Evolutionary conservation across 2,329 filamentous ascomycete species (phyloP).

Genomic region (Ceratocystis smalleyi): DNA sequence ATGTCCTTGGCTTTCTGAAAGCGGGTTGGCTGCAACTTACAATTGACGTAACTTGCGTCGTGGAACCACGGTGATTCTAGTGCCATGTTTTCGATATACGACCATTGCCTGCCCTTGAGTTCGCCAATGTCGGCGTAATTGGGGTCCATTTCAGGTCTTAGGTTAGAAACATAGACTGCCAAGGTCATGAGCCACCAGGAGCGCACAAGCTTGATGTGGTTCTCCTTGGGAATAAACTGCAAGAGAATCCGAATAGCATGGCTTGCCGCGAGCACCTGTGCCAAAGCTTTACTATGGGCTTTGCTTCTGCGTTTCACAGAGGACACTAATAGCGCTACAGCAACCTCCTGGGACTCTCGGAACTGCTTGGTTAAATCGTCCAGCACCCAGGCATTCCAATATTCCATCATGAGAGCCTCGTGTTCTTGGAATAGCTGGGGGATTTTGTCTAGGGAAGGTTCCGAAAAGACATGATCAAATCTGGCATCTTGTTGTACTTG

Average conservation of each 20-base stretch:
- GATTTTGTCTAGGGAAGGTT: constrained; percentile 47
- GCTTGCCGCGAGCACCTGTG: constrained; percentile 68
- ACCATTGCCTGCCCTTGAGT: constrained; percentile 55
- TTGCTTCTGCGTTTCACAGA: constrained; percentile 42
- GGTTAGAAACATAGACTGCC: constrained; percentile 58
- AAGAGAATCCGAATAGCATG: constrained; percentile 80
- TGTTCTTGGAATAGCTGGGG: constrained; percentile 47
- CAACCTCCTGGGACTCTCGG: constrained; percentile 49
- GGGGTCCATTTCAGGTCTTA: constrained; percentile 56
- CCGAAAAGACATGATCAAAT: constrained; percentile 50
- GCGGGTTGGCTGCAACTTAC: constrained; percentile 28
- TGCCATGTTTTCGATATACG: constrained; percentile 56
- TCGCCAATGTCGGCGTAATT: constrained; percentile 45
- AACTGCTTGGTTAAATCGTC: constrained; percentile 59
- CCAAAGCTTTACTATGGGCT: constrained; percentile 68
- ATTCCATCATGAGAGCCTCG: constrained; percentile 58
- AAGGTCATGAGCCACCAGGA: constrained; percentile 84
- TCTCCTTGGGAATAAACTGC: constrained; percentile 55
- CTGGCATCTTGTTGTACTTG: constrained; percentile 52
- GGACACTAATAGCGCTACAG: constrained; percentile 45
- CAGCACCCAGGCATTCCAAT: constrained; percentile 73
- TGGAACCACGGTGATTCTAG: constrained; percentile 50
- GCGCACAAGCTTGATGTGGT: constrained; percentile 57
- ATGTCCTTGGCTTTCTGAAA: not conserved
- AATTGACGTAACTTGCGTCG: constrained; percentile 78